phyloP scores from a whole-genome alignment of 805 yeast genomes.

The Lachancea lanzarotensis region DNA sequence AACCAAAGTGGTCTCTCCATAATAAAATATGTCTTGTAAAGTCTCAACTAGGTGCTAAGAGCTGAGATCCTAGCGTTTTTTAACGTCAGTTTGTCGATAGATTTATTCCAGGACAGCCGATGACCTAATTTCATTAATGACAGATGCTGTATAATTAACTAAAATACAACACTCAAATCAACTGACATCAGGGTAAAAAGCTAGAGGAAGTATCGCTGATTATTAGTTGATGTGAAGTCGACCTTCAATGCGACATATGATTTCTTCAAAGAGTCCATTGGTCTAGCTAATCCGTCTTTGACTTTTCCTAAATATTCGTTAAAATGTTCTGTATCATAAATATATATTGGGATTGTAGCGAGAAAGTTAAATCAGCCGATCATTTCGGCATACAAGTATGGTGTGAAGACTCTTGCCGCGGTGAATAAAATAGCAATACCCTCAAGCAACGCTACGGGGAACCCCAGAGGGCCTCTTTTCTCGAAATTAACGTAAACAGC shows the following conservation, averaged over 20 bases:
- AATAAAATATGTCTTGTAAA: not conserved
- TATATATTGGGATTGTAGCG: not conserved
- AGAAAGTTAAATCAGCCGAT: constrained; percentile 18
- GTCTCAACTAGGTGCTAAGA: not conserved
- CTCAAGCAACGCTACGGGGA: constrained; percentile 68
- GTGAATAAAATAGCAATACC: constrained; percentile 61
- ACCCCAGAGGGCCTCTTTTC: constrained; percentile 56
- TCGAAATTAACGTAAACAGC: constrained; percentile 63
- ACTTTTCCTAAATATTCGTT: not conserved
- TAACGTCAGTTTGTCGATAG: not conserved
- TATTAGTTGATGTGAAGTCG: no score
- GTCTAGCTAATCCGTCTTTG: not conserved
- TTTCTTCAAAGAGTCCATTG: no score
- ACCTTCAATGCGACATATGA: no score
- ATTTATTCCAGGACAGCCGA: not conserved
- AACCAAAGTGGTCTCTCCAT: constrained; percentile 44
- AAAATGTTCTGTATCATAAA: constrained; percentile 2
- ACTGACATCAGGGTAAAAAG: constrained; percentile 2
- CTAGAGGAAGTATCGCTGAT: not conserved
- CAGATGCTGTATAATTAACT: not conserved
- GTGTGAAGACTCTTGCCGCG: constrained; percentile 74
- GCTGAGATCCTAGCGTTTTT: not conserved
- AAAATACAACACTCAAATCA: not conserved
- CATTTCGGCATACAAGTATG: constrained; percentile 57
- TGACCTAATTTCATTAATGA: not conserved